Evolutionary conservation across 208 protist species (phyloP).

Genomic region (Leishmania braziliensis): DNA sequence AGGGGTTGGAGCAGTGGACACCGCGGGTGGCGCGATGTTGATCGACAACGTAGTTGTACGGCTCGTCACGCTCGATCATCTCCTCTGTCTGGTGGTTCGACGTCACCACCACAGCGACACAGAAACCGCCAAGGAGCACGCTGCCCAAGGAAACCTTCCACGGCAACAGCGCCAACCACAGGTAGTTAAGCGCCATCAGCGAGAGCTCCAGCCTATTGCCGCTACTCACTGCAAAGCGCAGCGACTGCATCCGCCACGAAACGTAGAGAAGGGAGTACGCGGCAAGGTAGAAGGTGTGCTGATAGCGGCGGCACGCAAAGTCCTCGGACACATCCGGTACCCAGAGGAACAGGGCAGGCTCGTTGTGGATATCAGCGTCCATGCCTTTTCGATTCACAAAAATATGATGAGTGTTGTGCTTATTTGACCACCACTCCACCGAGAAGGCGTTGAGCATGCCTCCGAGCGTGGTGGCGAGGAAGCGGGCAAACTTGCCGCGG

Average conservation of each 20-base stretch:
- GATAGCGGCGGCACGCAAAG: constrained; percentile 57
- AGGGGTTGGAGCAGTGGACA: constrained; percentile 66
- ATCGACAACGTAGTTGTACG: constrained; percentile 80
- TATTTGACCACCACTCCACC: constrained; percentile 74
- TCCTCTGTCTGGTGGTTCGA: constrained; percentile 84
- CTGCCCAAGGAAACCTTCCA: constrained; percentile 69
- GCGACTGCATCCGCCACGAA: constrained; percentile 81
- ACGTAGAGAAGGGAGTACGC: constrained; percentile 78
- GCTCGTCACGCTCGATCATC: constrained; percentile 70
- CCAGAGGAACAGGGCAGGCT: constrained; percentile 75
- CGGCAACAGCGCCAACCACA: constrained; percentile 67
- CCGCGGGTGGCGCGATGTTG: constrained; percentile 78
- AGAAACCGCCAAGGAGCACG: constrained; percentile 72
- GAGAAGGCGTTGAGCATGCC: constrained; percentile 73
- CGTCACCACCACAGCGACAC: constrained; percentile 76
- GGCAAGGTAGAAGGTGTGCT: constrained; percentile 71
- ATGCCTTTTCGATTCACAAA: constrained; percentile 75
- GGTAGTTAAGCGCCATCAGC: constrained; percentile 69
- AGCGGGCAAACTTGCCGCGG: constrained; percentile 46
- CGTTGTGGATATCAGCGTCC: constrained; percentile 85
- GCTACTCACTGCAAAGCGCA: constrained; percentile 60
- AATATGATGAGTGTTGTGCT: constrained; percentile 86
- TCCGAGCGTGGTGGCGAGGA: constrained; percentile 50
- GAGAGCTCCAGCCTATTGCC: constrained; percentile 60
- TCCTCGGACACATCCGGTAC: constrained; percentile 57